Base-by-base conservation (phyloP, 2,329 filamentous ascomycete genomes). In the Thelonectria discophora region DNA sequence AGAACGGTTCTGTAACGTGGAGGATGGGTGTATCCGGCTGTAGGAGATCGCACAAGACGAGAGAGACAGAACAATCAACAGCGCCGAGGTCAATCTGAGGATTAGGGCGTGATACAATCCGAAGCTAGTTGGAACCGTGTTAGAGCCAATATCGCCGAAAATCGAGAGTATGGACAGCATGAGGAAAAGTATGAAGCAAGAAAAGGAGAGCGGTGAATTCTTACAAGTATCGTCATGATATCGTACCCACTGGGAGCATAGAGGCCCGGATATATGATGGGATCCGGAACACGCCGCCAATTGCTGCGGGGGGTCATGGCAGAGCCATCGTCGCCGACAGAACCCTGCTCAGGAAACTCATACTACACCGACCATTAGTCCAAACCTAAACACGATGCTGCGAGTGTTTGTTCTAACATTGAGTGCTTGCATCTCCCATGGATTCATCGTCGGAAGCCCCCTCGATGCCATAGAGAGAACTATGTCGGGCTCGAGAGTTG, bases 1-100 rank as follows among this genome's bases (percentile, higher is more conserved):
- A 85, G 74, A 96, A 97, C 30, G 91, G 86, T 6, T 94, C 90
- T 1, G 92, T 94, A 66, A 89, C 92, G 74, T 96, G 97, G 9
- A 96, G 86, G 62, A 97, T 93, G 3, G 93, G 93, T 30, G 84
- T 81, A 74, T 96, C 92, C 27, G 90, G 85, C 68, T 86, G 84
- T 43, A 85, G 83, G 32, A 93, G 87, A 75, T 96, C 92, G 76
- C 92, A 95, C 42, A 97, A 84, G 17, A 94, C 86, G 65, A 97
- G 88, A 2, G 93, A 90, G 72, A 92, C 95, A 2, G 92, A 95
- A 67, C 92, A 82, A 75, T 97, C 93, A 34, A 97, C 88, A 1
- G 91, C 86, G 7, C 93, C 93, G 43, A 97, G 88, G 50, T 93
- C 86, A 69, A 97, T 88, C 68, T 90, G 84, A 1, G 92, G 91